Evolutionary conservation across 345 rosid genomes (phyloP).

Genomic region (Geranium brycei): DNA sequence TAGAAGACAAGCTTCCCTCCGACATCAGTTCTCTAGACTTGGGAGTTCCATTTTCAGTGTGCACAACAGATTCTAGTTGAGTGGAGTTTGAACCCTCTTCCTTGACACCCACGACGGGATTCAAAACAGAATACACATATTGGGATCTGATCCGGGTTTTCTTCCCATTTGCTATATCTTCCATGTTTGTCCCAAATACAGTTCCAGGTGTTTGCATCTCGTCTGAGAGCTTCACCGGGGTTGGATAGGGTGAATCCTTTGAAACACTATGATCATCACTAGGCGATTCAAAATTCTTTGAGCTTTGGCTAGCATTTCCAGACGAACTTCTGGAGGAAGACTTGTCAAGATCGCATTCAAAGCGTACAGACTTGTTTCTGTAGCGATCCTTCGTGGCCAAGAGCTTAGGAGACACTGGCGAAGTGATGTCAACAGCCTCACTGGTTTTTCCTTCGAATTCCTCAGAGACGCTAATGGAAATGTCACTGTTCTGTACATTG

Average conservation of each 20-base stretch:
- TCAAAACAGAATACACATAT: conserved; percentile 36
- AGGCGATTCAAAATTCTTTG: conserved; percentile 8
- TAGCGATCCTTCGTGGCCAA: conserved; percentile 21
- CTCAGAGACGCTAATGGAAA: conserved; percentile 3
- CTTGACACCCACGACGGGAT: conserved; percentile 36
- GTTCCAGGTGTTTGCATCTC: conserved; percentile 99
- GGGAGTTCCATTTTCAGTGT: conserved; percentile 23
- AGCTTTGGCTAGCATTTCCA: conserved; percentile 21
- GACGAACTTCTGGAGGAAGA: conserved; percentile 27
- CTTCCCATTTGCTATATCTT: conserved; percentile 29
- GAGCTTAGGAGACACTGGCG: conserved; percentile 15
- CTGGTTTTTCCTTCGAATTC: conserved; percentile 13
- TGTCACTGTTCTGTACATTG: conserved; percentile 11
- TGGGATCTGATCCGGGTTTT: conserved; percentile 63
- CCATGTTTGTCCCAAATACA: conserved; percentile 48
- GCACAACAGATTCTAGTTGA: conserved; percentile 20
- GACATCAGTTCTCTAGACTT: conserved; percentile 18
- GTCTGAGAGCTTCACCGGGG: conserved; percentile 56
- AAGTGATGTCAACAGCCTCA: conserved; percentile 8
- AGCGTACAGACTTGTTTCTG: conserved; percentile 46
- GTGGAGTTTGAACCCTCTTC: conserved; percentile 19
- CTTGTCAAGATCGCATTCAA: conserved; percentile 36
- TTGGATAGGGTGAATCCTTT: conserved; percentile 50
- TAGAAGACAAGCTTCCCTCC: conserved; percentile 46
- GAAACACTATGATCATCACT: neutral